A percentile compares a stretch with the other conserved stretches of the same genome.
These are phyloP conservation scores for Trapa incisa DNA, from an alignment of 345 rosid genomes.

Conservation along the genomic window DNA sequence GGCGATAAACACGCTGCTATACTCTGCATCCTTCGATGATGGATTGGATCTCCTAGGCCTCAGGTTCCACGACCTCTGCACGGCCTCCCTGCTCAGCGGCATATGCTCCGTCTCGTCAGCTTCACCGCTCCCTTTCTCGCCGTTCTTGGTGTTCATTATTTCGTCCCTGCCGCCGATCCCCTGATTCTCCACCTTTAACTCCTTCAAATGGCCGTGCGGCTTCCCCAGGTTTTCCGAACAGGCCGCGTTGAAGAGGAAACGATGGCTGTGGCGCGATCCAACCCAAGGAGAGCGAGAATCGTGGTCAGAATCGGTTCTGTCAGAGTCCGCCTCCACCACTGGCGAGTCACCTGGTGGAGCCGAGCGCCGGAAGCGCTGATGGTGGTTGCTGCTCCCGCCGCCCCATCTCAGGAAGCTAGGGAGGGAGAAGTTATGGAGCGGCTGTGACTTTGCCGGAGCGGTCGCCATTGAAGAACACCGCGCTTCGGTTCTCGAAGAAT, in stretches of 20 bases:
- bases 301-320: slow-evolving; percentile 11
- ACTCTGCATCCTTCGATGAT: slow-evolving; percentile 11
- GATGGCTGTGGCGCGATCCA: slow-evolving; percentile 56
- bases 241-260: slow-evolving; percentile 21
- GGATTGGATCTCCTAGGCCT: slow-evolving; percentile 41
- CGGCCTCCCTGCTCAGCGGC: slow-evolving; percentile 20
- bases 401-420: slow-evolving; percentile 49
- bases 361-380: slow-evolving; percentile 16
- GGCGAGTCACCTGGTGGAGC: slow-evolving; percentile 17
- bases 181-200: slow-evolving; percentile 7
- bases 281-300: slow-evolving; percentile 18
- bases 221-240: slow-evolving; percentile 10
- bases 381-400: slow-evolving; percentile 16
- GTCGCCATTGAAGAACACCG: slow-evolving; percentile 44
- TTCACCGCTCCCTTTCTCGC: slow-evolving; percentile 10
- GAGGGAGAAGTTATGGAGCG: slow-evolving; percentile 60
- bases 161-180: background rate
- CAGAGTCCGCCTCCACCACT: slow-evolving; percentile 17
- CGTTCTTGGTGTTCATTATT: slow-evolving; percentile 22
- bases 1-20: slow-evolving; percentile 9
- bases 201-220: slow-evolving; percentile 11
- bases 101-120: slow-evolving; percentile 27
- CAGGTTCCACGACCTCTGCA: slow-evolving; percentile 58
- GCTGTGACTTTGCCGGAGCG: slow-evolving; percentile 57
- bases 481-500: background rate